These are phyloP conservation scores for Echinosophora koreensis DNA, from an alignment of 306 rosid genomes.

Conservation along the genomic window DNA sequence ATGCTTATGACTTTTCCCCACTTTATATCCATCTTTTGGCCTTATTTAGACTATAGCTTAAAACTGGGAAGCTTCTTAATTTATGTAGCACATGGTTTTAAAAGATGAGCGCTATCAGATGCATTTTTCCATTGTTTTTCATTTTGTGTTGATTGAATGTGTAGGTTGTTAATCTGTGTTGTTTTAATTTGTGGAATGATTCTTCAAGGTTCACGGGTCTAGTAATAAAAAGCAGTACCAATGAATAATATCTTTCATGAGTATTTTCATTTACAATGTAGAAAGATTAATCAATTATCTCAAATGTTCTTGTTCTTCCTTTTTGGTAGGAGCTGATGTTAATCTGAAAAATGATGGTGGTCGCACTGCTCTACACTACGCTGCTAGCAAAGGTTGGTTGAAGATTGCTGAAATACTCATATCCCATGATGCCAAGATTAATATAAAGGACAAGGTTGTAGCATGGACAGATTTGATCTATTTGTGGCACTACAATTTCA, in stretches of 20 bases:
- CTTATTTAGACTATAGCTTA: neutral
- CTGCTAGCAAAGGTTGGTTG: slow-evolving; percentile 89
- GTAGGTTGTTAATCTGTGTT: neutral
- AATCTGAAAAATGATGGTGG: slow-evolving; percentile 79
- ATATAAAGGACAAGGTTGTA: slow-evolving; percentile 81
- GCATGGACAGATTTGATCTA: slow-evolving; percentile 39
- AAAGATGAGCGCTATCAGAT: neutral
- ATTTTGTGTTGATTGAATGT: neutral
- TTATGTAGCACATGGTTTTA: slow-evolving; percentile 1
- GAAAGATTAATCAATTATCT: slow-evolving; percentile 22
- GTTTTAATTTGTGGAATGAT: slow-evolving; percentile 21
- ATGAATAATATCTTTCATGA: neutral
- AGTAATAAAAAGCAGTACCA: slow-evolving; percentile 15
- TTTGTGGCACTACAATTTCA: slow-evolving; percentile 30
- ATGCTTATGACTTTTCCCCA: neutral
- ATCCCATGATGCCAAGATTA: slow-evolving; percentile 77
- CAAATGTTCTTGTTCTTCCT: slow-evolving; percentile 34
- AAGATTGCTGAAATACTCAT: slow-evolving; percentile 79
- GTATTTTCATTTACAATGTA: slow-evolving; percentile 20
- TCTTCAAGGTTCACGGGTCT: slow-evolving; percentile 5
- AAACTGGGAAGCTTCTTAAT: neutral
- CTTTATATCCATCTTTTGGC: neutral
- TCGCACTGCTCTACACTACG: slow-evolving; percentile 93
- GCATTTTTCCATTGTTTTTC: slow-evolving; percentile 10
- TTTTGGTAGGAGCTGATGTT: slow-evolving; percentile 77